Percentiles rank a stretch among this genome's conserved stretches.
phyloP scores from a whole-genome alignment of 2,329 filamentous ascomycete species.

The Ascosphaera acerosa region DNA sequence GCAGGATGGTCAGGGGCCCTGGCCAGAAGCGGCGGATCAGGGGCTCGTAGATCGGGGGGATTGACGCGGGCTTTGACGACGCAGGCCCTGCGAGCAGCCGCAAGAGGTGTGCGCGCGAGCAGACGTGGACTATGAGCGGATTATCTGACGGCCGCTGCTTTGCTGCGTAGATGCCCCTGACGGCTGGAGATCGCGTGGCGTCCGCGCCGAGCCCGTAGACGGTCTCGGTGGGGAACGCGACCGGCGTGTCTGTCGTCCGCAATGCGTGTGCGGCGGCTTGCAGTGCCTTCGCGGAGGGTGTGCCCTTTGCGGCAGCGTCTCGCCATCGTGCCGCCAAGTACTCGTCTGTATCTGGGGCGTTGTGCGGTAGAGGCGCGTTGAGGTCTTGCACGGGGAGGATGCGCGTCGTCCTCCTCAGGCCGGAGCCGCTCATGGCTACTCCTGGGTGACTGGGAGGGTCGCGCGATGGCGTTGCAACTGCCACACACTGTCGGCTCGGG shows the following conservation, averaged over 20 bases:
- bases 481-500: no score
- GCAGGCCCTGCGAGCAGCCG: slow-evolving; percentile 26
- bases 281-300: slow-evolving; percentile 27
- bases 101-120: slow-evolving; percentile 53
- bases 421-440: neutral
- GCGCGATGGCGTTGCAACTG: no score
- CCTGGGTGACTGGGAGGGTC: no score
- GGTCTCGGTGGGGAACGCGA: slow-evolving; percentile 92
- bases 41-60: slow-evolving; percentile 52
- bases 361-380: slow-evolving; percentile 11
- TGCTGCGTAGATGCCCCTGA: slow-evolving; percentile 73
- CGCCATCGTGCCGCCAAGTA: slow-evolving; percentile 18
- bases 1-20: slow-evolving; percentile 70
- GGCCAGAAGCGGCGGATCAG: slow-evolving; percentile 79
- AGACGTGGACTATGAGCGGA: slow-evolving; percentile 78
- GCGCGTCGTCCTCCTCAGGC: slow-evolving; percentile 10
- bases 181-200: slow-evolving; percentile 59
- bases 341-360: slow-evolving; percentile 4
- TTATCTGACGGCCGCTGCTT: slow-evolving; percentile 87
- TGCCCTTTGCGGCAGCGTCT: slow-evolving; percentile 13
- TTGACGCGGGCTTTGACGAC: slow-evolving; percentile 9
- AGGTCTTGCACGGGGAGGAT: slow-evolving; percentile 16
- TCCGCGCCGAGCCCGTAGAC: slow-evolving; percentile 95
- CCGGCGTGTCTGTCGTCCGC: slow-evolving; percentile 40
- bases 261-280: slow-evolving; percentile 41